Conservation (phyloP, 148 eudicot species). For the Drosera capensis region DNA sequence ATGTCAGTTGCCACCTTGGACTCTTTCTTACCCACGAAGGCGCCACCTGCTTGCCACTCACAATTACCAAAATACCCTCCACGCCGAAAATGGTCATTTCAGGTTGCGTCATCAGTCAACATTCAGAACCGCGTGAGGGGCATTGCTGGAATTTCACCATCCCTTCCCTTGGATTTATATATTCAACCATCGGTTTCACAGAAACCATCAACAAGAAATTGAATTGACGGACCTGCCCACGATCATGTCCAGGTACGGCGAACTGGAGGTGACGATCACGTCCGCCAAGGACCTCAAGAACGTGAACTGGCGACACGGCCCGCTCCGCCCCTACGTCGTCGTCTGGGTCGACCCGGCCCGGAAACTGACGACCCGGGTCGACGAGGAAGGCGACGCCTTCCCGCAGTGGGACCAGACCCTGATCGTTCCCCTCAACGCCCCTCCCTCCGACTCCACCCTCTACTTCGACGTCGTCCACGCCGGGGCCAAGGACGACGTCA, state of each 20-base stretch:
- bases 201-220: too few relatives aligned
- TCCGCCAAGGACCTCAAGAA: slow-evolving; percentile 82
- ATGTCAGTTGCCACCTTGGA: too few relatives aligned
- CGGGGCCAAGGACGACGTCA: slow-evolving; percentile 48
- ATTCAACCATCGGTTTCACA: too few relatives aligned
- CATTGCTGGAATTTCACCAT: too few relatives aligned
- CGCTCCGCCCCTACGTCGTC: slow-evolving; percentile 58
- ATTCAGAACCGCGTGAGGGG: too few relatives aligned
- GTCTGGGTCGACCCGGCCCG: slow-evolving; percentile 69
- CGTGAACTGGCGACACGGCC: slow-evolving; percentile 75
- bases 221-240: too few relatives aligned
- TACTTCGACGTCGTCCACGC: slow-evolving; percentile 70
- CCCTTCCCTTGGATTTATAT: too few relatives aligned
- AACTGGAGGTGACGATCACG: slow-evolving; percentile 17
- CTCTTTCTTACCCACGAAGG: too few relatives aligned
- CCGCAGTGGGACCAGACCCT: slow-evolving; percentile 80
- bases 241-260: slow-evolving; percentile 1
- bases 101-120: too few relatives aligned
- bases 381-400: slow-evolving; percentile 44
- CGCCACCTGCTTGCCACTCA: too few relatives aligned
- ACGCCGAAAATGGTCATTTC: too few relatives aligned
- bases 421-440: slow-evolving; percentile 25
- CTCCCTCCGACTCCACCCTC: slow-evolving; percentile 27
- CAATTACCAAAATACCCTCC: too few relatives aligned
- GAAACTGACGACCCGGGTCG: slow-evolving; percentile 61